phyloP scores from a whole-genome alignment of 768 basidiomycete genomes.

The Termitomyces sp. region DNA sequence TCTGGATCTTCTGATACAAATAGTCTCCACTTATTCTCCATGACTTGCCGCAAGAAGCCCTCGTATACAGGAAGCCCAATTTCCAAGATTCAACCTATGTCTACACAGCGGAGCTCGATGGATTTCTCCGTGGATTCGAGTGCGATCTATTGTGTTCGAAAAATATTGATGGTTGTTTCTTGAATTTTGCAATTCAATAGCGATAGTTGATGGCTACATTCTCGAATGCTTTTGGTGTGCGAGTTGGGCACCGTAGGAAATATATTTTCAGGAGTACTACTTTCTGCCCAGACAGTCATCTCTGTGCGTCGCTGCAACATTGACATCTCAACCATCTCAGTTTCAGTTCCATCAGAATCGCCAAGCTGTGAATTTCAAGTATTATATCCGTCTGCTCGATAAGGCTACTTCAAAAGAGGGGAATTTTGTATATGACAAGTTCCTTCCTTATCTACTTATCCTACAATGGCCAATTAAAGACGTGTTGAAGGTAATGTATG shows the following conservation, averaged over 20 bases:
- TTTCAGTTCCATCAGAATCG: no score
- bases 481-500: no score
- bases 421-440: no score
- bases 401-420: no score
- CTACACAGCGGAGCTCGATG: not conserved
- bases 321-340: not conserved
- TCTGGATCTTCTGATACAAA: not conserved
- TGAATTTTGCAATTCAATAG: not conserved
- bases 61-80: not conserved
- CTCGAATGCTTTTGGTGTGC: not conserved
- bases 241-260: not conserved
- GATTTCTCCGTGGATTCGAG: not conserved
- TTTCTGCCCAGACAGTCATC: not conserved
- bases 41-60: not conserved
- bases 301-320: not conserved
- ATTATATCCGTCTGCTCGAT: no score
- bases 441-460: no score
- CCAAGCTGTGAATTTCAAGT: no score
- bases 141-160: not conserved
- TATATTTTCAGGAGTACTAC: not conserved
- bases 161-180: not conserved
- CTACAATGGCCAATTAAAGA: no score
- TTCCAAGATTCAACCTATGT: no score
- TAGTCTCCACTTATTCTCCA: not conserved
- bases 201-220: not conserved